A percentile compares a stretch with the other conserved stretches of the same genome.
These are phyloP conservation scores for Cnidoscolus chayamansa DNA, from an alignment of 441 rosid genomes.

Conservation along the genomic window DNA sequence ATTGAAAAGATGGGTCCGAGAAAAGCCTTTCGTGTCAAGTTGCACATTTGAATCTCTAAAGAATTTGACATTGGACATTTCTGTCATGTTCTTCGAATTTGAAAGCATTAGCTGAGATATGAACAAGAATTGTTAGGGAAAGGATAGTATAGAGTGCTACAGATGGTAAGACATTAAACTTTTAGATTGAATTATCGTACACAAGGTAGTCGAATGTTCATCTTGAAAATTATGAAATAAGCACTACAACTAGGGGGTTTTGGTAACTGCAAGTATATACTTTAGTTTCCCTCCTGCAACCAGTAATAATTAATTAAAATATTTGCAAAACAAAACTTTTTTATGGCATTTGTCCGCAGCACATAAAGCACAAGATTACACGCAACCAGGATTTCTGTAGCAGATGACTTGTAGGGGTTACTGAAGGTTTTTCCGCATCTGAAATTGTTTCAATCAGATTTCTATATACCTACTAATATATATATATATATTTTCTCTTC, in stretches of 20 bases:
- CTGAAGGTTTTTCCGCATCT: not conserved
- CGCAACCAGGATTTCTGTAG: not conserved
- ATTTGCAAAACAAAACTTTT: too few relatives aligned
- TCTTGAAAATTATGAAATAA: not conserved
- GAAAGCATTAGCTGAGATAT: not conserved
- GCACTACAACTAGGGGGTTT: not conserved
- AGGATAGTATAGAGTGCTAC: not conserved
- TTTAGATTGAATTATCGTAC: not conserved
- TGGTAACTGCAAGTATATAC: not conserved
- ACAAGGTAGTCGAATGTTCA: not conserved
- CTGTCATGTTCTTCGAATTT: not conserved
- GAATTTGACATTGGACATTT: not conserved
- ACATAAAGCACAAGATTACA: too few relatives aligned
- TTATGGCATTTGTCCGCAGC: too few relatives aligned
- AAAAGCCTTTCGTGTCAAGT: not conserved
- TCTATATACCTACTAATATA: not conserved
- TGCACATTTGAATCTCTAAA: not conserved
- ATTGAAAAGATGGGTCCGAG: constrained; percentile 1
- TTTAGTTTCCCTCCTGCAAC: not conserved
- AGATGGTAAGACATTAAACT: not conserved
- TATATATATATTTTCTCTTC: not conserved
- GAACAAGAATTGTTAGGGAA: too few relatives aligned
- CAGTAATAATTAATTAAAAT: not conserved
- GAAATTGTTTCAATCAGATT: constrained; percentile 9
- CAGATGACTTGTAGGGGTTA: not conserved